These are phyloP conservation scores for Jamesozyma spencerorum DNA, from an alignment of 805 yeast genomes.

Conservation along the genomic window DNA sequence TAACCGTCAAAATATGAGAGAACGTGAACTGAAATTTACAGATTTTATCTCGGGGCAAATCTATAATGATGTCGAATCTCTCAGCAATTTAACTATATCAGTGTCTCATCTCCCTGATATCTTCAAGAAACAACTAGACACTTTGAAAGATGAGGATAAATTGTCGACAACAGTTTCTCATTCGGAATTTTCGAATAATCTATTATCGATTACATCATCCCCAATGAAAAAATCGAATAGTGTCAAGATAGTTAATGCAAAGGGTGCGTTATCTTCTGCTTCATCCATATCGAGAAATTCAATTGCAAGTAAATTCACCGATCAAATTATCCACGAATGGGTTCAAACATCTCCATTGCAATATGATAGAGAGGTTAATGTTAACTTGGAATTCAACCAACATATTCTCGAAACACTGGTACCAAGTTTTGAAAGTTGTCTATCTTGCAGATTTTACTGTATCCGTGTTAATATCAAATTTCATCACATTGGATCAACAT, in stretches of 20 bases:
- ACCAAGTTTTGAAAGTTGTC: constrained; percentile 41
- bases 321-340: constrained; percentile 24
- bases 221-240: neutral
- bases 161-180: neutral
- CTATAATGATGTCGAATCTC: constrained; percentile 25
- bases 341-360: constrained; percentile 24
- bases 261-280: constrained; percentile 4
- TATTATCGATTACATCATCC: neutral
- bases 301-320: constrained; percentile 14
- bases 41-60: constrained; percentile 21
- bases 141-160: constrained; percentile 13
- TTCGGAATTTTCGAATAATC: neutral
- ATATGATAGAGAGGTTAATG: constrained; percentile 26
- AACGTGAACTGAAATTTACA: constrained; percentile 21
- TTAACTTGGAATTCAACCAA: constrained; percentile 13
- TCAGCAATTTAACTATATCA: constrained; percentile 18
- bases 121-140: constrained; percentile 24
- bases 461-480: constrained; percentile 34
- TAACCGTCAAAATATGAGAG: constrained; percentile 9
- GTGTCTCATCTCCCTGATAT: constrained; percentile 14
- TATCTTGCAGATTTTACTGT: constrained; percentile 39
- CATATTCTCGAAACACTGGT: constrained; percentile 34
- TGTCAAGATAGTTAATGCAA: constrained; percentile 7
- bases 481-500: constrained; percentile 9
- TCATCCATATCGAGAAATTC: constrained; percentile 8